These are phyloP conservation scores for Lichtheimia ramosa DNA, from an alignment of 371 early-diverging fungal species.

Conservation along the genomic window DNA sequence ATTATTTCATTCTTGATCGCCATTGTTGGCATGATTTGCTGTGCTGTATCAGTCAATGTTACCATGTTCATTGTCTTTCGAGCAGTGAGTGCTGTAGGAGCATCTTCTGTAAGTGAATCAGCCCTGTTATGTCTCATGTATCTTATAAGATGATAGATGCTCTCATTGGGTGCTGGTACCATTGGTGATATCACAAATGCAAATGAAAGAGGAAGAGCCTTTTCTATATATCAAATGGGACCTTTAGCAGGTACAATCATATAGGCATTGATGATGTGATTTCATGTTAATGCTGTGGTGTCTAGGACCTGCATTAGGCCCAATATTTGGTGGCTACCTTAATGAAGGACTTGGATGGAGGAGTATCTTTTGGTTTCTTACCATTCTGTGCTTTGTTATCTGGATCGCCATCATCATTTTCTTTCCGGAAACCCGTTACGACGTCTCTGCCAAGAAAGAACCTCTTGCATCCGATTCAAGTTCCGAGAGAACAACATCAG, in stretches of 20 bases:
- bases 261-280: conserved; percentile 6
- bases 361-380: conserved; percentile 42
- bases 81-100: conserved; percentile 24
- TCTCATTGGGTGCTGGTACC: conserved; percentile 55
- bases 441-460: no score
- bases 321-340: conserved; percentile 49
- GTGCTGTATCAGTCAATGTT: conserved; percentile 27
- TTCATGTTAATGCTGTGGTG: conserved; percentile 32
- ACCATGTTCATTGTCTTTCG: conserved; percentile 29
- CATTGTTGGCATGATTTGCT: conserved; percentile 26
- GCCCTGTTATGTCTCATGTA: neutral
- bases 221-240: conserved; percentile 40
- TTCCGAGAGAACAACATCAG: neutral
- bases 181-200: conserved; percentile 40
- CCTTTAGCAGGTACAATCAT: conserved; percentile 31
- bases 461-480: no score
- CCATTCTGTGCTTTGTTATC: conserved; percentile 30
- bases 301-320: conserved; percentile 19
- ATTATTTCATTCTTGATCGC: conserved; percentile 25
- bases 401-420: conserved; percentile 35
- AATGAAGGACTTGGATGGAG: conserved; percentile 49
- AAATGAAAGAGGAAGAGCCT: conserved; percentile 44
- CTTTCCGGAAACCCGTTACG: conserved; percentile 41
- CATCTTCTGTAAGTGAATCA: conserved; percentile 20
- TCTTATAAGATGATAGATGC: conserved; percentile 18